A percentile compares a stretch with the other conserved stretches of the same genome.
These are phyloP conservation scores for Penicillium flavigenum DNA, from an alignment of 495 filamentous ascomycete species.

Conservation along the genomic window DNA sequence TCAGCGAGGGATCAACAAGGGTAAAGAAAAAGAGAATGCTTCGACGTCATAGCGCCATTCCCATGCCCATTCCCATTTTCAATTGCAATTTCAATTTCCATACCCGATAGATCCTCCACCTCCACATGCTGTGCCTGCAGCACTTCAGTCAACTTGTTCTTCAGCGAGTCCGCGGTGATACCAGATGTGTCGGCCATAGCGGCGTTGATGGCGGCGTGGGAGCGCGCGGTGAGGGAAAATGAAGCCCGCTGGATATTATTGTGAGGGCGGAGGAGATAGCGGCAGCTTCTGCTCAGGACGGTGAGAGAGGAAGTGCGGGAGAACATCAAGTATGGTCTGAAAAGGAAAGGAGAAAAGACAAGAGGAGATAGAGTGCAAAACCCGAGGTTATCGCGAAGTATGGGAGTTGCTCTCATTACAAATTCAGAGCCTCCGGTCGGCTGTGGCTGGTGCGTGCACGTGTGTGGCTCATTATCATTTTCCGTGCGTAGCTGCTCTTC, in stretches of 20 bases:
- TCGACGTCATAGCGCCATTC: constrained; percentile 11
- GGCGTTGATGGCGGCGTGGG: constrained; percentile 40
- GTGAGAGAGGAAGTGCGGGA: constrained; percentile 38
- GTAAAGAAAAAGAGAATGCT: constrained; percentile 1
- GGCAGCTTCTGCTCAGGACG: constrained; percentile 46
- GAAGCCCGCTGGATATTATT: constrained; percentile 27
- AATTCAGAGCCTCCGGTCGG: constrained; percentile 12
- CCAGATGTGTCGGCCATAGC: constrained; percentile 53
- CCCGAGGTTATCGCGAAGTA: constrained; percentile 11
- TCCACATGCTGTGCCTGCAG: constrained; percentile 83
- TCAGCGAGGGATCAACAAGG: not conserved
- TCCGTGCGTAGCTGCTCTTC: no score
- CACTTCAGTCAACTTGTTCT: constrained; percentile 64
- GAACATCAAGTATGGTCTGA: constrained; percentile 41
- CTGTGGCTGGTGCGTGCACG: constrained; percentile 15
- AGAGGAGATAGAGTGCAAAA: constrained; percentile 4
- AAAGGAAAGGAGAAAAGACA: not conserved
- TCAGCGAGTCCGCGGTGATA: constrained; percentile 69
- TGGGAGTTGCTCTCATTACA: constrained; percentile 9
- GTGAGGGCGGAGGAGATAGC: constrained; percentile 39
- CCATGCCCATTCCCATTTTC: not conserved
- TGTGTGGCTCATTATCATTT: constrained; percentile 9
- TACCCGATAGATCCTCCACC: constrained; percentile 92
- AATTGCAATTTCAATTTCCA: constrained; percentile 6
- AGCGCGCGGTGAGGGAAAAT: constrained; percentile 43